A percentile compares a stretch with the other conserved stretches of the same genome.
phyloP scores from a whole-genome alignment of 2,329 filamentous ascomycete species.

The Nannizziopsis arthrosporioides region DNA sequence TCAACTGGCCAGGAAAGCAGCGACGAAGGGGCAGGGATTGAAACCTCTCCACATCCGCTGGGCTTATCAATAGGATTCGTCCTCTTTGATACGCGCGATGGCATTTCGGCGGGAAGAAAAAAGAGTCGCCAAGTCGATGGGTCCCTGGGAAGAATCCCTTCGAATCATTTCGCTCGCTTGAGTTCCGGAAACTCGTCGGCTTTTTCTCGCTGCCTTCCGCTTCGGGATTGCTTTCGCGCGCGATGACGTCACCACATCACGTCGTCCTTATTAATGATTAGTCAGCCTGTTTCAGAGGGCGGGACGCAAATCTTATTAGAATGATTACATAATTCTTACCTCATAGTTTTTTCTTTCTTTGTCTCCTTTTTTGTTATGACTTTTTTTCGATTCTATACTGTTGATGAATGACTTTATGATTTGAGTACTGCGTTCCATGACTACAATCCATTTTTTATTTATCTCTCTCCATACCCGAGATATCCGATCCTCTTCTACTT shows the following conservation, averaged over 20 bases:
- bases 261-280: background rate
- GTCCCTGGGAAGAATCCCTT: too few relatives aligned
- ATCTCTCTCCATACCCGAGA: background rate
- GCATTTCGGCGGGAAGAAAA: too few relatives aligned
- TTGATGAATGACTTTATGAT: background rate
- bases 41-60: slow-evolving; percentile 5
- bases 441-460: too few relatives aligned
- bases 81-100: too few relatives aligned
- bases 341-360: background rate
- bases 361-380: background rate
- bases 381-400: background rate
- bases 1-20: slow-evolving; percentile 63
- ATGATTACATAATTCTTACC: background rate
- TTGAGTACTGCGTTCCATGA: background rate
- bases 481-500: background rate
- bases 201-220: background rate
- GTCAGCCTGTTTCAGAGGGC: background rate
- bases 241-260: background rate
- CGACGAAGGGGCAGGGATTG: slow-evolving; percentile 31
- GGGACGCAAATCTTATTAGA: background rate
- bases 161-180: too few relatives aligned
- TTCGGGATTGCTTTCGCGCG: background rate
- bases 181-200: too few relatives aligned
- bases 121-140: too few relatives aligned
- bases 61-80: too few relatives aligned